Base-by-base conservation (phyloP, 108 stramenopile species). In the Poteriospumella lacustris region DNA sequence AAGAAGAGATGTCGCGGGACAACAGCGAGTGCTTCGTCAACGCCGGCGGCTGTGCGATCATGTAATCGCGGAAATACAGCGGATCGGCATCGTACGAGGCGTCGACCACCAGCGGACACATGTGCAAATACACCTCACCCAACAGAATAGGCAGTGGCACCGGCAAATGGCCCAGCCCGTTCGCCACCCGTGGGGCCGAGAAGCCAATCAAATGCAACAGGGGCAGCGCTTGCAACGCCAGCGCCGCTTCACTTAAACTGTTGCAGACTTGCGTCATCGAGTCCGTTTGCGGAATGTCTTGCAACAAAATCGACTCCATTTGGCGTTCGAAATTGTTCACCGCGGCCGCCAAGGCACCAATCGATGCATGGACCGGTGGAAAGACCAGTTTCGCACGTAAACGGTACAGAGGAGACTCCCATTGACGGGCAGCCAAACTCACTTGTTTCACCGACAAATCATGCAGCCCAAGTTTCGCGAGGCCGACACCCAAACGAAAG, bases 271-370 rank as follows among this genome's bases (percentile, higher is more conserved):
- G 12, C 36, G 31, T 56, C 44, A 73, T 56, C 43, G 42, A 5
- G 36, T n/a, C 31, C 5, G 12, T 5, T 12, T 42, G 12, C 5
- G 47, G 33, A 29, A 24, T 5, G 5, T 5, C 12, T 42, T 24
- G 36, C 33, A 73, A 56, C 28, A 73, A 19, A 73, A 52, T 52
- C 5, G 43, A 52, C 42, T 73, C 70, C 5, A 42, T 42, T 56
- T 73, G 70, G 38, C 24, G 3, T 24, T 73, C 70, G 42, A 73
- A 73, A 31, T 73, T 73, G 31, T 73, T 56, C 41, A 73, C 70
- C 9, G 70, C 43, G 9, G 24, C 9, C 3, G 70, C 12, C 31
- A 73, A 56, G 5, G 70, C 70, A 29, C 70, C 31, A 42, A 73
- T 42, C 26, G 70, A 73, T 9, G 5, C 3, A 56, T 73, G 70